phyloP scores from a whole-genome alignment of 1,139 yeast species.

The Scheffersomyces quercinus region DNA sequence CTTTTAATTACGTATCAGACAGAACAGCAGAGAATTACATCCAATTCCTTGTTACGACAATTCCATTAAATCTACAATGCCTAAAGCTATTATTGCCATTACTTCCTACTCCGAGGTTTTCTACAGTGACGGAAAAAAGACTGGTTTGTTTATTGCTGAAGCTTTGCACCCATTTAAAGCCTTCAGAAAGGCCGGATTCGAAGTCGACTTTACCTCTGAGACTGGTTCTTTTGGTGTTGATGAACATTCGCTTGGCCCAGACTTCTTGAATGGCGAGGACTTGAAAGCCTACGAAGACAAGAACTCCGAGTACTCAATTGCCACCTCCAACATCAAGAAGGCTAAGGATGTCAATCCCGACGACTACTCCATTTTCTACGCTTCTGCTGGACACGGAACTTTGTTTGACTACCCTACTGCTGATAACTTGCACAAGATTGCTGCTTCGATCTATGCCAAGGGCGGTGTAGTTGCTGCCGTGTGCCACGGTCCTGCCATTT shows the following conservation, averaged over 20 bases:
- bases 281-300: slow-evolving; percentile 35
- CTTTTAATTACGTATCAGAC: too few species aligned
- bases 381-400: slow-evolving; percentile 70
- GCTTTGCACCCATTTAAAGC: slow-evolving; percentile 57
- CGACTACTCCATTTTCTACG: slow-evolving; percentile 56
- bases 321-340: slow-evolving; percentile 36
- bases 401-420: slow-evolving; percentile 58
- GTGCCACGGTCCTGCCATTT: slow-evolving; percentile 66
- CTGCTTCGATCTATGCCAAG: slow-evolving; percentile 44
- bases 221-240: slow-evolving; percentile 57
- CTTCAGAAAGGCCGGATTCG: slow-evolving; percentile 47
- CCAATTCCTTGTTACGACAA: too few species aligned
- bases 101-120: slow-evolving; percentile 51
- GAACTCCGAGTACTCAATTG: slow-evolving; percentile 37
- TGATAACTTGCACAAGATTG: slow-evolving; percentile 43
- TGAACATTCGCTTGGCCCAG: slow-evolving; percentile 47
- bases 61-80: slow-evolving; percentile 12
- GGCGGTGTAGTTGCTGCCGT: slow-evolving; percentile 63
- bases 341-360: slow-evolving; percentile 45
- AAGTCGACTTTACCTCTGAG: slow-evolving; percentile 58
- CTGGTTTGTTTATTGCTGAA: slow-evolving; percentile 59
- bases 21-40: too few species aligned
- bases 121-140: slow-evolving; percentile 54
- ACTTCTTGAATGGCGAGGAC: slow-evolving; percentile 47
- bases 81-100: slow-evolving; percentile 51